Conservation (phyloP, 2,329 filamentous ascomycete species). For the Cucurbitaria berberidis region DNA sequence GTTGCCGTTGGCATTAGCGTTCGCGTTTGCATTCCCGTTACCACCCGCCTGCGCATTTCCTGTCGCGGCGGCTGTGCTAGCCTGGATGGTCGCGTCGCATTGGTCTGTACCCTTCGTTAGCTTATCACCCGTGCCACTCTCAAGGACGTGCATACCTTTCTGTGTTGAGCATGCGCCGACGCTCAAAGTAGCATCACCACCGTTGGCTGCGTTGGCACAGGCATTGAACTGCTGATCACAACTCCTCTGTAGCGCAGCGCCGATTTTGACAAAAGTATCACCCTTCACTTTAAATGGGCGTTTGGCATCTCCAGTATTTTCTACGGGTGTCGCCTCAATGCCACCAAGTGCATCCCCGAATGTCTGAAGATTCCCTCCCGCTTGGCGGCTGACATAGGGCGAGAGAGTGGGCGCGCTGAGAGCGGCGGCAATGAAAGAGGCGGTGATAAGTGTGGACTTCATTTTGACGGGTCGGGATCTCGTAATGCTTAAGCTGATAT, state of each 20-base stretch:
- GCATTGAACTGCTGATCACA: constrained; percentile 69
- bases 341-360: constrained; percentile 34
- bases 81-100: constrained; percentile 15
- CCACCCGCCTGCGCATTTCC: constrained; percentile 4
- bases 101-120: constrained; percentile 20
- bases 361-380: constrained; percentile 25
- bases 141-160: constrained; percentile 24
- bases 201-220: constrained; percentile 65
- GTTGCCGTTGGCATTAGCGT: constrained; percentile 1
- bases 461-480: constrained; percentile 18
- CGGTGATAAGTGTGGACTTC: constrained; percentile 27
- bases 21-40: constrained; percentile 4
- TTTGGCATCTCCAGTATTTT: constrained; percentile 56
- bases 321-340: constrained; percentile 29
- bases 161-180: constrained; percentile 24
- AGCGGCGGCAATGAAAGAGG: constrained; percentile 24
- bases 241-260: constrained; percentile 63
- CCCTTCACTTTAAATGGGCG: constrained; percentile 38
- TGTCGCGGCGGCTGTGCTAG: constrained; percentile 8
- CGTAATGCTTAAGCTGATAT: background rate
- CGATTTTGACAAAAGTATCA: constrained; percentile 59
- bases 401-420: constrained; percentile 17
- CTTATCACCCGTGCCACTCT: background rate
- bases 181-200: constrained; percentile 26
- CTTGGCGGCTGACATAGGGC: constrained; percentile 15